phyloP scores from a whole-genome alignment of 2,329 filamentous ascomycete genomes.

The Aureobasidium sp. region DNA sequence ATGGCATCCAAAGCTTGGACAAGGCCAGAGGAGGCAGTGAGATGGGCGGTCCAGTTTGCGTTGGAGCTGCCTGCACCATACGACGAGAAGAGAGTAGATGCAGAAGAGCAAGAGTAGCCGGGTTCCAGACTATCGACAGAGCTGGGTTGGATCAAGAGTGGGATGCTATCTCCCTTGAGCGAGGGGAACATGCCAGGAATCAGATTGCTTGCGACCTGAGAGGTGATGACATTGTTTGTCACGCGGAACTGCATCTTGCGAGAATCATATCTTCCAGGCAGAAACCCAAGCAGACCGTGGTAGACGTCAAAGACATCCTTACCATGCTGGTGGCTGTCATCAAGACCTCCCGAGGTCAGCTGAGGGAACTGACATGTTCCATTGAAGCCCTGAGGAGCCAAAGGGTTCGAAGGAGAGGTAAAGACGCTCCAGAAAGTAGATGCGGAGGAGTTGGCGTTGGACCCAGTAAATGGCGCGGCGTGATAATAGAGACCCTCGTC shows the following conservation, averaged over 20 bases:
- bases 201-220: conserved; percentile 81
- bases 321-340: conserved; percentile 81
- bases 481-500: conserved; percentile 77
- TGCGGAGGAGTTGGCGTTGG: conserved; percentile 54
- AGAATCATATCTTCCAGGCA: conserved; percentile 58
- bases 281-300: conserved; percentile 70
- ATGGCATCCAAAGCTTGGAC: conserved; percentile 70
- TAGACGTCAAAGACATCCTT: conserved; percentile 83
- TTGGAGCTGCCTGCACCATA: conserved; percentile 53
- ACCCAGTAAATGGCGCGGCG: conserved; percentile 55
- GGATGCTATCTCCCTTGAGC: conserved; percentile 30
- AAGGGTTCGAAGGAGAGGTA: conserved; percentile 70
- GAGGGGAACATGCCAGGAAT: conserved; percentile 73
- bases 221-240: conserved; percentile 86
- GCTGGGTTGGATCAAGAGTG: conserved; percentile 54
- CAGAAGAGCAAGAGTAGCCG: conserved; percentile 69
- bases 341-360: conserved; percentile 75
- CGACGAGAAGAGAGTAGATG: conserved; percentile 47
- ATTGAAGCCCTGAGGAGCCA: conserved; percentile 70
- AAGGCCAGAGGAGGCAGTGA: conserved; percentile 61
- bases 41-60: conserved; percentile 69
- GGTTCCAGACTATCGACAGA: conserved; percentile 80
- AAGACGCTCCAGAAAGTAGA: conserved; percentile 73
- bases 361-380: conserved; percentile 86
- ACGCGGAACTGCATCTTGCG: conserved; percentile 71